These are phyloP conservation scores for Goniomonas avonlea DNA, from an alignment of 78 protist genomes.

Conservation along the genomic window DNA sequence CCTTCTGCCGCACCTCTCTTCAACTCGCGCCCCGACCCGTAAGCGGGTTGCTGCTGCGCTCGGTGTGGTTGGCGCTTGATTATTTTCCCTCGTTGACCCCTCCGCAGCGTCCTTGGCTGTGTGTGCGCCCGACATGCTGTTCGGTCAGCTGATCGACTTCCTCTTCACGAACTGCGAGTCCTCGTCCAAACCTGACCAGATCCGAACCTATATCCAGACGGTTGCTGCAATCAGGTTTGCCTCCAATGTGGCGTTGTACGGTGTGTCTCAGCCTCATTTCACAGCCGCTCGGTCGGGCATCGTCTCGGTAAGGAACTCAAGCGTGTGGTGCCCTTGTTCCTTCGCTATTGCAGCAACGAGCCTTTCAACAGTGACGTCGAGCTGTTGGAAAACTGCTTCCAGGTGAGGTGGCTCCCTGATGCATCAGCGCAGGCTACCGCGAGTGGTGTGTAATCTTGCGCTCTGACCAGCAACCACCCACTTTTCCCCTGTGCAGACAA, in stretches of 20 bases:
- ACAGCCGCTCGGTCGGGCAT: conserved; percentile 21
- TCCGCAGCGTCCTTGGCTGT: conserved; percentile 17
- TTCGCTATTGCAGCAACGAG: neutral
- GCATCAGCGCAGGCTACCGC: too few relatives aligned
- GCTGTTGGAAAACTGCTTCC: conserved; percentile 70
- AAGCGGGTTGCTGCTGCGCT: conserved; percentile 9
- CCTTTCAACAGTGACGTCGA: conserved; percentile 47
- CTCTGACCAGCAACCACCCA: too few relatives aligned
- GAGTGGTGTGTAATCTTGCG: too few relatives aligned
- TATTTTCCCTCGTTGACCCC: too few relatives aligned
- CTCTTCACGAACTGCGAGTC: neutral
- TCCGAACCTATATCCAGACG: conserved; percentile 21
- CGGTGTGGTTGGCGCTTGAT: too few relatives aligned
- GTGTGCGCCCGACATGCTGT: conserved; percentile 25
- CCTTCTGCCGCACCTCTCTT: conserved; percentile 3
- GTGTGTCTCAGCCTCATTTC: too few relatives aligned
- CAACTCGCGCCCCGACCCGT: conserved; percentile 10
- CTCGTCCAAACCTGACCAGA: neutral
- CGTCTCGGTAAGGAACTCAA: conserved; percentile 15
- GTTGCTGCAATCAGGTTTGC: conserved; percentile 2
- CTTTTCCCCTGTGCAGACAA: conserved; percentile 10
- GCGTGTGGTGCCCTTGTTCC: conserved; percentile 3
- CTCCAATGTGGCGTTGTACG: too few relatives aligned
- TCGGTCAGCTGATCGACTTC: neutral
- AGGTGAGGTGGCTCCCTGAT: too few relatives aligned